Conservation (phyloP, 176 grass and related monocot genomes). For the Oropetium thomaeum region DNA sequence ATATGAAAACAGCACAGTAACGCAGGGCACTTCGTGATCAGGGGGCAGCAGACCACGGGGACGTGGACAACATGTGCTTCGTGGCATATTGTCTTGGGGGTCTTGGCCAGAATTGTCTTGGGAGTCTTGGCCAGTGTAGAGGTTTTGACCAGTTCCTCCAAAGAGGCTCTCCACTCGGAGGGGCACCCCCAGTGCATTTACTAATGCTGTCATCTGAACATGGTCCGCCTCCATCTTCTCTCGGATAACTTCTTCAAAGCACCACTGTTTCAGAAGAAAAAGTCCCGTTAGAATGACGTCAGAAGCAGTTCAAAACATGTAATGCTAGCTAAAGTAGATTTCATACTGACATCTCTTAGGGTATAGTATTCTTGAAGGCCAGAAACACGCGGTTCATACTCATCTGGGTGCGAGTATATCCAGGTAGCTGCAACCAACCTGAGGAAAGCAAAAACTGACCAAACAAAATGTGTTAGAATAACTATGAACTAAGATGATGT, state of each 20-base stretch:
- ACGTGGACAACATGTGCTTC: neutral
- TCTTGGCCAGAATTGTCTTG: neutral
- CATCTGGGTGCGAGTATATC: conserved; percentile 26
- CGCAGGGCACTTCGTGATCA: neutral
- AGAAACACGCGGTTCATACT: neutral
- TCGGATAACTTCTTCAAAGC: neutral
- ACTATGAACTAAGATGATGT: neutral
- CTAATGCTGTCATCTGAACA: conserved; percentile 20
- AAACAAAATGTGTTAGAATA: conserved; percentile 35
- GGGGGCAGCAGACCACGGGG: neutral
- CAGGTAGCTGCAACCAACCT: conserved; percentile 35
- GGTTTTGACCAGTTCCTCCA: neutral
- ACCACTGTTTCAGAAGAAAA: conserved; percentile 32
- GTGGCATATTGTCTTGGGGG: neutral
- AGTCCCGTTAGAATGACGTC: neutral
- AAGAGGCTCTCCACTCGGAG: conserved; percentile 25
- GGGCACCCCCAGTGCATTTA: conserved; percentile 6
- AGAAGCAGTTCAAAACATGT: conserved; percentile 7
- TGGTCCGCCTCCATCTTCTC: neutral
- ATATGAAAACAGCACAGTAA: conserved; percentile 17
- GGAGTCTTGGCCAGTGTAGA: neutral
- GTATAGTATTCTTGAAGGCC: neutral
- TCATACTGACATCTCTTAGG: conserved; percentile 24
- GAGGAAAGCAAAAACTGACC: conserved; percentile 47
- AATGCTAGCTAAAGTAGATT: conserved; percentile 1